Conservation (phyloP, 2,329 filamentous ascomycete species). For the Cladosporium sp. region DNA sequence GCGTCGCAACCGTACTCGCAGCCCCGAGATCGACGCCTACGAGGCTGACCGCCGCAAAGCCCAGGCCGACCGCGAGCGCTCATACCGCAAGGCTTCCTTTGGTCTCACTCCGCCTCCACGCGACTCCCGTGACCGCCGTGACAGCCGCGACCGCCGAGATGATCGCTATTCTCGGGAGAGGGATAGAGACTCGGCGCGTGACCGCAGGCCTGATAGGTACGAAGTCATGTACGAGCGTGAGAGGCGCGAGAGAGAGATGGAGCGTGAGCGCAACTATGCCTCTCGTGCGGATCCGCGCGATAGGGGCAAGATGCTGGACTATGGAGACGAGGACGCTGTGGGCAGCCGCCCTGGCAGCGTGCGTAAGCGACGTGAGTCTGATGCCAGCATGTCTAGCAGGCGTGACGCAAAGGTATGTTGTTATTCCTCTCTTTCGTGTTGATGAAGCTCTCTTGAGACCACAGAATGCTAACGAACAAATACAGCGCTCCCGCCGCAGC, state of each 20-base stretch:
- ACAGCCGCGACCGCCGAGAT: slow-evolving; percentile 18
- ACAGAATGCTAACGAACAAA: slow-evolving; percentile 12
- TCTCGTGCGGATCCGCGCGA: slow-evolving; percentile 74
- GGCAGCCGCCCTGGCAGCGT: slow-evolving; percentile 49
- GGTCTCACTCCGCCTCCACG: slow-evolving; percentile 34
- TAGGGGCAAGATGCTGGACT: slow-evolving; percentile 82
- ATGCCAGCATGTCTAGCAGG: slow-evolving; percentile 43
- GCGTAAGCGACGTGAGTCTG: slow-evolving; percentile 63
- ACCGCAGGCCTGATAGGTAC: slow-evolving; percentile 28
- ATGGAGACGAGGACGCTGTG: slow-evolving; percentile 64
- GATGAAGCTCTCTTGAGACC: not conserved
- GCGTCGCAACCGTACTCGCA: slow-evolving; percentile 53
- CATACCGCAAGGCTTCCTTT: slow-evolving; percentile 68
- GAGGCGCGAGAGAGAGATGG: slow-evolving; percentile 79
- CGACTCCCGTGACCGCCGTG: slow-evolving; percentile 19
- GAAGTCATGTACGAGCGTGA: slow-evolving; percentile 70
- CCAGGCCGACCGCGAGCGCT: slow-evolving; percentile 87
- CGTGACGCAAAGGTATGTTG: slow-evolving; percentile 40
- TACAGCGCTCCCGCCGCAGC: slow-evolving; percentile 22
- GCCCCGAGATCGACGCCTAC: slow-evolving; percentile 86
- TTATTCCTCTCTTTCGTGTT: not conserved
- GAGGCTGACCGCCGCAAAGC: slow-evolving; percentile 93
- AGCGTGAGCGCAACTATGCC: slow-evolving; percentile 82
- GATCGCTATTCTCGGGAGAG: slow-evolving; percentile 32
- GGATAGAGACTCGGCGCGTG: slow-evolving; percentile 22